Evolutionary conservation across 371 early-diverging fungal genomes (phyloP), one percentile per base, ranked within the genome.

Genomic region (Zancudomyces culisetae): DNA sequence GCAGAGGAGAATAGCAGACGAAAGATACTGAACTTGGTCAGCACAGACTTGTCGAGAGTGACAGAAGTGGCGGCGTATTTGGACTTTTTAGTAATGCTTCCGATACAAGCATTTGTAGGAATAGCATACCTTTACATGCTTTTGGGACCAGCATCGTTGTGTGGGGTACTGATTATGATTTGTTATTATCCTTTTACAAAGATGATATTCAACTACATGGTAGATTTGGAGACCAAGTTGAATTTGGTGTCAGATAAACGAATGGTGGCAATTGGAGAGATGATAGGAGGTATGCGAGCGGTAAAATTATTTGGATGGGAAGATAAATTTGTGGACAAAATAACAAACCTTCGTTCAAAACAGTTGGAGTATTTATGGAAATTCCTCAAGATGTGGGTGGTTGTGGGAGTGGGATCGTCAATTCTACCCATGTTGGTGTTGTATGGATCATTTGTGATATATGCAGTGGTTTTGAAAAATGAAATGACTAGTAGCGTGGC

Each of bases 291-390:
- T 15, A 83, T 85, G 43, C 77, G 81, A 29, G 78, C 83, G 10
- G 75, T 85, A 53, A 85, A 85, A 57, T 76, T 85, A 56, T 85
- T 83, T 70, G 85, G 80, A 21, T 85, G 85, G 85, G 81, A 85
- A 63, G 59, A 71, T 48, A 70, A 78, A 51, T 81, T 84, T 50
- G 64, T 70, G 40, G 48, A 42, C 21, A 50, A 49, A 6, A 64
- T 66, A 15, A 42, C 49, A 1, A 55, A 49, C 18, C 55, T 60
- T 46, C 62, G 75, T 4, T 42, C 55, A 6, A 55, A 72, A 47
- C 57, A 70, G 46, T 49, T 71, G n/a, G 22, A 45, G 13, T 53
- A 50, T 0, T 43, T 76, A 43, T 73, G 77, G 57, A 62, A 61
- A 45, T 60, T 79, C 26, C 71, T 71, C 53, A 62, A 70, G 3